Evolutionary conservation across 2,329 filamentous ascomycete genomes (phyloP).

Genomic region (Fusarium azukiicola): DNA sequence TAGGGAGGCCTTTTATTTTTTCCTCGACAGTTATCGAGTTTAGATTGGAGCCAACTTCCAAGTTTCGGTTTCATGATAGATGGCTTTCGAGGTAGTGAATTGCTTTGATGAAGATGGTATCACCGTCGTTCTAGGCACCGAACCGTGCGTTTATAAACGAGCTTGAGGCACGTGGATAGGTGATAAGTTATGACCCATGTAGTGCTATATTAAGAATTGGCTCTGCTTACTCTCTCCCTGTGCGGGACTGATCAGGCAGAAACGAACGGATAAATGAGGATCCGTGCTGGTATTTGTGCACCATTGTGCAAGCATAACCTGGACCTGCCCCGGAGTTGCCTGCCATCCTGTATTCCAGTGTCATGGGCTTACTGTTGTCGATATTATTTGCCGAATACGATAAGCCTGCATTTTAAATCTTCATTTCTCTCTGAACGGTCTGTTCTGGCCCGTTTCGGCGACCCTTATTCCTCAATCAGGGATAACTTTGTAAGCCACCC

Average conservation of each 20-base stretch:
- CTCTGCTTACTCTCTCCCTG: background rate
- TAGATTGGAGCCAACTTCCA: background rate
- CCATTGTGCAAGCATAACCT: background rate
- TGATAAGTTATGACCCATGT: background rate
- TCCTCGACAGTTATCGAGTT: background rate
- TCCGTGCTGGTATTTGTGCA: background rate
- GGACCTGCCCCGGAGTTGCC: no score
- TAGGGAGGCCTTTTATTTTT: conserved; percentile 1
- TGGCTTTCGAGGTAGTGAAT: no score
- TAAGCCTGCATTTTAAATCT: no score
- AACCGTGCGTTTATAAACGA: background rate
- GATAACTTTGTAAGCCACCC: no score
- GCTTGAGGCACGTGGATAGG: background rate
- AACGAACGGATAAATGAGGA: background rate
- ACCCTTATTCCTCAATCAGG: no score
- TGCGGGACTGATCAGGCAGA: background rate
- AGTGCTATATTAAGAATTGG: background rate
- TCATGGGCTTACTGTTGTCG: background rate
- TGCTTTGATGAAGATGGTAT: no score
- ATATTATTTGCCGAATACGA: no score
- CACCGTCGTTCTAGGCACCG: background rate
- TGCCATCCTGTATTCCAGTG: background rate
- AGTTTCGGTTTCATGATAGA: background rate
- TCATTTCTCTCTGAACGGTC: no score
- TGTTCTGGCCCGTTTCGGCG: no score